phyloP scores from a whole-genome alignment of 169 alveolate species.

The Plasmodium vivax region DNA sequence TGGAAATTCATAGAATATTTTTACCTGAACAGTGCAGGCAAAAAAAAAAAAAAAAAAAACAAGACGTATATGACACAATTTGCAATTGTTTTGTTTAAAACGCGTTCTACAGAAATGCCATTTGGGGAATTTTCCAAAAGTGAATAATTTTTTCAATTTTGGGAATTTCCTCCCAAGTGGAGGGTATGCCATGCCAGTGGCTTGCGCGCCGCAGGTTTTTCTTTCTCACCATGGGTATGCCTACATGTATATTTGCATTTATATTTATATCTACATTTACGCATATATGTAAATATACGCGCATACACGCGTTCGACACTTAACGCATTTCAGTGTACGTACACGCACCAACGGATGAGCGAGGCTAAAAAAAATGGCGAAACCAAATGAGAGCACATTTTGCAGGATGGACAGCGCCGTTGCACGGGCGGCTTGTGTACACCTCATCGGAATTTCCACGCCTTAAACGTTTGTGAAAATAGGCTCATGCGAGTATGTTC shows the following conservation, averaged over 20 bases:
- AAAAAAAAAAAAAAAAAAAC: slow-evolving; percentile 2
- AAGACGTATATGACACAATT: neutral
- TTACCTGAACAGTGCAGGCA: neutral
- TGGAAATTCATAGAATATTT: neutral
- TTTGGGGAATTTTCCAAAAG: neutral
- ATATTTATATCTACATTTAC: neutral
- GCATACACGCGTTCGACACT: neutral
- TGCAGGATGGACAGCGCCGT: neutral
- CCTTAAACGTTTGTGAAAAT: neutral
- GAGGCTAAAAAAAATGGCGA: neutral
- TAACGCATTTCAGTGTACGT: neutral
- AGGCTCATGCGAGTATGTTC: neutral
- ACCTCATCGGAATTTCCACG: neutral
- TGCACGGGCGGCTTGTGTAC: neutral
- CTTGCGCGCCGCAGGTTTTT: neutral
- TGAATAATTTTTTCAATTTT: neutral
- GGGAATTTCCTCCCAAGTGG: neutral
- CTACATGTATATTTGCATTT: neutral
- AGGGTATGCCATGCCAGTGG: neutral
- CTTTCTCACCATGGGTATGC: neutral
- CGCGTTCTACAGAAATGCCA: neutral
- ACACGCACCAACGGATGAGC: neutral
- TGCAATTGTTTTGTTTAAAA: neutral
- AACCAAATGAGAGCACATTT: neutral
- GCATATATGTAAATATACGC: neutral